Conservation (phyloP, 148 eudicot species). For the Talinum fruticosum region DNA sequence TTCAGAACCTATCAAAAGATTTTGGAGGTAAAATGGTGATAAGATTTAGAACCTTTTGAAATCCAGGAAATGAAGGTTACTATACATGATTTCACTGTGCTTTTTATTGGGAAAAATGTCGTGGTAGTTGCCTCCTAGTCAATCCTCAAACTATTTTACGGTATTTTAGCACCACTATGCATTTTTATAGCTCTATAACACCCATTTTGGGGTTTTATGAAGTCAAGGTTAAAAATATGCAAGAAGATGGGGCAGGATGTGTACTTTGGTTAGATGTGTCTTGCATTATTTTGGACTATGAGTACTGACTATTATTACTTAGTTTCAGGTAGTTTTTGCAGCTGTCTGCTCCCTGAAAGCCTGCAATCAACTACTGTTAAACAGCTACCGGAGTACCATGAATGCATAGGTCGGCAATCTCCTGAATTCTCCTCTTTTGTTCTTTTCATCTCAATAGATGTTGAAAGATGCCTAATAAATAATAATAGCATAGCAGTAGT, state of each 20-base stretch:
- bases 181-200: too few species aligned
- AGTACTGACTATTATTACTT: not conserved
- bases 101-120: not conserved
- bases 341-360: constrained; percentile 86
- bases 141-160: too few species aligned
- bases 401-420: constrained; percentile 39
- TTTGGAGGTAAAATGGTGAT: not conserved
- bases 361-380: constrained; percentile 74
- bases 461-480: not conserved
- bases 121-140: not conserved
- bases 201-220: too few species aligned
- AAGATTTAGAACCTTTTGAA: not conserved
- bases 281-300: not conserved
- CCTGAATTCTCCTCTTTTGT: not conserved
- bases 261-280: not conserved
- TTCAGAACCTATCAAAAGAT: not conserved
- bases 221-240: too few species aligned
- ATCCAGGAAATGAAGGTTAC: not conserved
- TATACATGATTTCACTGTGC: not conserved
- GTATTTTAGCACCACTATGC: too few species aligned
- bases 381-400: constrained; percentile 71
- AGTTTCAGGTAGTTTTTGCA: constrained; percentile 68
- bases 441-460: not conserved
- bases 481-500: not conserved
- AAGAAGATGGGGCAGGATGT: not conserved